phyloP scores from a whole-genome alignment of 257 asterid species.

The Orobanche coerulescens region DNA sequence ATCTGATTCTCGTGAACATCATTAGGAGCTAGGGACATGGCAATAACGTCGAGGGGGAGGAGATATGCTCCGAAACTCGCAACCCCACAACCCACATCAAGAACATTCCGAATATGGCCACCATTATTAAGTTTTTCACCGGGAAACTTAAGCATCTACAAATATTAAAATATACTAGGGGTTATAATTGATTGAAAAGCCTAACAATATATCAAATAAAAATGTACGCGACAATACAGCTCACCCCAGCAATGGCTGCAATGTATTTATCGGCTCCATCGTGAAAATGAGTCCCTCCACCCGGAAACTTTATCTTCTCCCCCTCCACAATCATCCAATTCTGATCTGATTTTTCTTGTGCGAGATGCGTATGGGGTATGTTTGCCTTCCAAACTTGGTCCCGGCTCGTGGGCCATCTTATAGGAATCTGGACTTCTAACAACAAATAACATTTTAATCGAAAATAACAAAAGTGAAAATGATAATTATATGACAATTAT shows the following conservation, averaged over 20 bases:
- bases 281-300: slow-evolving; percentile 97
- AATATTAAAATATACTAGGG: neutral
- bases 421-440: slow-evolving; percentile 86
- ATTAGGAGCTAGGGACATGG: slow-evolving; percentile 94
- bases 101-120: slow-evolving; percentile 74
- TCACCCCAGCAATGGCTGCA: slow-evolving; percentile 79
- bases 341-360: slow-evolving; percentile 81
- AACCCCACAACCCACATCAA: slow-evolving; percentile 97
- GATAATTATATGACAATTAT: neutral
- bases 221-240: slow-evolving; percentile 1
- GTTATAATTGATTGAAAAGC: neutral
- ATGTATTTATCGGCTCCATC: slow-evolving; percentile 85
- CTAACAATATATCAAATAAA: neutral
- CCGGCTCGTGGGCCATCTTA: slow-evolving; percentile 89
- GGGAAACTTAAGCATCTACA: slow-evolving; percentile 88
- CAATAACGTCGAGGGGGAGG: slow-evolving; percentile 63
- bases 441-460: slow-evolving; percentile 47
- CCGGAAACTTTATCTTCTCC: slow-evolving; percentile 82
- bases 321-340: slow-evolving; percentile 96
- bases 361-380: slow-evolving; percentile 94
- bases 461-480: slow-evolving; percentile 33
- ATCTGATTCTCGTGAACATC: slow-evolving; percentile 96
- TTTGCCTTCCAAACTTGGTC: slow-evolving; percentile 94
- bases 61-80: slow-evolving; percentile 97
- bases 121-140: slow-evolving; percentile 58